phyloP scores from a whole-genome alignment of 2,329 filamentous ascomycete genomes.

The Ophiostoma tasmaniense region DNA sequence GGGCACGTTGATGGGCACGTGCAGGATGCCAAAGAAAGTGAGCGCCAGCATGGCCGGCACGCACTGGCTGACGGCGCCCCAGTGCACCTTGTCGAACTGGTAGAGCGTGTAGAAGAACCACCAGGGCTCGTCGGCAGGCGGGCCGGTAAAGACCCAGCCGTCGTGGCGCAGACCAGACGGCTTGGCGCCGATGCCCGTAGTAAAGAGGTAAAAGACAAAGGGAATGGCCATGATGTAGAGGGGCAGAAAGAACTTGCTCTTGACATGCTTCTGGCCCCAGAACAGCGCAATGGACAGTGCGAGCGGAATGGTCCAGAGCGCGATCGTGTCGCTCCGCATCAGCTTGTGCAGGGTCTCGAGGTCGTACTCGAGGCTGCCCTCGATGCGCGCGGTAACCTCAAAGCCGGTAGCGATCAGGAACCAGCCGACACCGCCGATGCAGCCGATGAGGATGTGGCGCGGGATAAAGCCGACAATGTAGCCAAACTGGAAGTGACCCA shows the following conservation, averaged over 20 bases:
- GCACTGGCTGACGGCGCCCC: conserved; percentile 72
- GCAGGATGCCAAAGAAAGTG: conserved; percentile 93
- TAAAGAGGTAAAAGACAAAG: conserved; percentile 67
- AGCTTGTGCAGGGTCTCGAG: conserved; percentile 67
- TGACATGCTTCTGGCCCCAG: conserved; percentile 64
- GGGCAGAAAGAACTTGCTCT: conserved; percentile 78
- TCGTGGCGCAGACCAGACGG: conserved; percentile 57
- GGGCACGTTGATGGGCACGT: conserved; percentile 96
- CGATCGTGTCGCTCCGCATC: conserved; percentile 62
- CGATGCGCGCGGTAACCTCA: conserved; percentile 82
- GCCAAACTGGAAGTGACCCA: conserved; percentile 79
- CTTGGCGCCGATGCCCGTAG: conserved; percentile 60
- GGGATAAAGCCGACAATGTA: conserved; percentile 96
- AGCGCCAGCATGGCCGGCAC: conserved; percentile 93
- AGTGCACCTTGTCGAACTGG: conserved; percentile 72
- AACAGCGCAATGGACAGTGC: conserved; percentile 67
- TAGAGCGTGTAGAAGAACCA: conserved; percentile 98
- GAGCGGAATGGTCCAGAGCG: conserved; percentile 77
- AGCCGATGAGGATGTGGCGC: conserved; percentile 89
- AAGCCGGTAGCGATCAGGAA: conserved; percentile 88
- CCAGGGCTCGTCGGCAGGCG: conserved; percentile 79
- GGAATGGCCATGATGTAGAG: conserved; percentile 77
- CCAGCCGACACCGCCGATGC: conserved; percentile 93
- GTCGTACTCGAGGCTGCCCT: conserved; percentile 77
- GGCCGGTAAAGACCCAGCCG: conserved; percentile 89